Conservation (phyloP, 192 early-diverging fungal genomes). For the Entomortierella lignicola region DNA sequence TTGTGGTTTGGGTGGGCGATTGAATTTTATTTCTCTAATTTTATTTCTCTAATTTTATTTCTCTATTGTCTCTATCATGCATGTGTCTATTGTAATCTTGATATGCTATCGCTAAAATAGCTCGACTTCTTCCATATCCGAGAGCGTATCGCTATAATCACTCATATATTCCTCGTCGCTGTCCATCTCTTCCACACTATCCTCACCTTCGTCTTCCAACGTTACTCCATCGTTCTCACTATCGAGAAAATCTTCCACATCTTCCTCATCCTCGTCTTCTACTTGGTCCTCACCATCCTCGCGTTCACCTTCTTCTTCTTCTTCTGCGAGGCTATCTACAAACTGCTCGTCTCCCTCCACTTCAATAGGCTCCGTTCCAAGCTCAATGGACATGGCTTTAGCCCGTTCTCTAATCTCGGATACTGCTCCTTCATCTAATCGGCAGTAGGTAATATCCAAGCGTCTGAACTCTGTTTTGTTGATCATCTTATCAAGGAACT, state of each 20-base stretch:
- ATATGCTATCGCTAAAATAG: neutral
- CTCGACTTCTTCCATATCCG: conserved; percentile 18
- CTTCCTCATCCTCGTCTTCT: conserved; percentile 1
- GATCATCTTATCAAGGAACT: conserved; percentile 35
- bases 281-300: conserved; percentile 20
- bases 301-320: conserved; percentile 23
- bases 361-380: conserved; percentile 19
- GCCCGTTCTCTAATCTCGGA: conserved; percentile 42
- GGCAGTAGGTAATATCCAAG: conserved; percentile 43
- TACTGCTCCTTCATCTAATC: conserved; percentile 31
- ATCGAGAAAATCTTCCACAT: neutral
- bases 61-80: too few species aligned
- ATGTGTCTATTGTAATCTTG: too few species aligned
- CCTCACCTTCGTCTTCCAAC: neutral
- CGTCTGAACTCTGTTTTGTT: conserved; percentile 26
- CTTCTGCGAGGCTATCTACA: conserved; percentile 35
- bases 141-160: conserved; percentile 17
- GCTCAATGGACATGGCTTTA: conserved; percentile 10
- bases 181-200: neutral
- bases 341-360: conserved; percentile 52
- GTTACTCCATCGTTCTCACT: neutral
- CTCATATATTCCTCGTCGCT: conserved; percentile 3
- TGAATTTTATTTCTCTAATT: too few species aligned
- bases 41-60: too few species aligned
- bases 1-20: too few species aligned